A percentile compares a stretch with the other conserved stretches of the same genome.
Conservation (phyloP, 2,329 filamentous ascomycete genomes). For the Pseudopithomyces chartarum region DNA sequence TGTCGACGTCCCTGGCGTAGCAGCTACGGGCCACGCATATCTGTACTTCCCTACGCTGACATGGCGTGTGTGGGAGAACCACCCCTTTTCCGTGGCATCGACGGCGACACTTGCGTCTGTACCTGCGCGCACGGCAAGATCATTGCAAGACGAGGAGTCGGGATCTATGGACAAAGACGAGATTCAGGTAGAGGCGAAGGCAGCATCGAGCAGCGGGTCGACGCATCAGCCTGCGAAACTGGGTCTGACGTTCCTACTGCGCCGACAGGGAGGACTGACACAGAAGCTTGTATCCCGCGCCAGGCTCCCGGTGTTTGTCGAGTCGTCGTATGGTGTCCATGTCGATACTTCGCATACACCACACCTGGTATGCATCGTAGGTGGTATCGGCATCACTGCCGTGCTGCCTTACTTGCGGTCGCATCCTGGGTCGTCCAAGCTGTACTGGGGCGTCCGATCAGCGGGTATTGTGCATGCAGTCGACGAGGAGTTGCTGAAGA, state of each 20-base stretch:
- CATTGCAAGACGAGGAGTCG: slow-evolving; percentile 1
- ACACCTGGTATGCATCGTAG: slow-evolving; percentile 6
- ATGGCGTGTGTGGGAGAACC: slow-evolving; percentile 55
- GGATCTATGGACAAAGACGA: neutral
- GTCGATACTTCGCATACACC: neutral
- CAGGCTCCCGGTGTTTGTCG: slow-evolving; percentile 9
- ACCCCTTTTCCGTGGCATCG: slow-evolving; percentile 53
- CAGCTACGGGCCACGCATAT: slow-evolving; percentile 46
- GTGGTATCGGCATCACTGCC: slow-evolving; percentile 17
- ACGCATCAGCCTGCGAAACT: slow-evolving; percentile 1
- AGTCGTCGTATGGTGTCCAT: slow-evolving; percentile 8
- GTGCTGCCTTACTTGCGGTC: slow-evolving; percentile 10
- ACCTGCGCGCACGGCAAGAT: neutral
- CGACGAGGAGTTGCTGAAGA: neutral
- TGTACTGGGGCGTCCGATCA: slow-evolving; percentile 14
- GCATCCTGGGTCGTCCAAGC: slow-evolving; percentile 10
- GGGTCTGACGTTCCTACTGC: slow-evolving; percentile 12
- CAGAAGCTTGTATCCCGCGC: neutral
- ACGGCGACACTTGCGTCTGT: neutral
- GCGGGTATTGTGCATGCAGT: slow-evolving; percentile 9
- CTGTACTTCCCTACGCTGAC: slow-evolving; percentile 56
- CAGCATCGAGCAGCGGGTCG: neutral
- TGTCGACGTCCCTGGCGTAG: slow-evolving; percentile 47
- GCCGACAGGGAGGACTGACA: slow-evolving; percentile 10
- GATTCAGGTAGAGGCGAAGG: neutral